phyloP scores from a whole-genome alignment of 352 stramenopile genomes.

The Saprolegnia diclina region DNA sequence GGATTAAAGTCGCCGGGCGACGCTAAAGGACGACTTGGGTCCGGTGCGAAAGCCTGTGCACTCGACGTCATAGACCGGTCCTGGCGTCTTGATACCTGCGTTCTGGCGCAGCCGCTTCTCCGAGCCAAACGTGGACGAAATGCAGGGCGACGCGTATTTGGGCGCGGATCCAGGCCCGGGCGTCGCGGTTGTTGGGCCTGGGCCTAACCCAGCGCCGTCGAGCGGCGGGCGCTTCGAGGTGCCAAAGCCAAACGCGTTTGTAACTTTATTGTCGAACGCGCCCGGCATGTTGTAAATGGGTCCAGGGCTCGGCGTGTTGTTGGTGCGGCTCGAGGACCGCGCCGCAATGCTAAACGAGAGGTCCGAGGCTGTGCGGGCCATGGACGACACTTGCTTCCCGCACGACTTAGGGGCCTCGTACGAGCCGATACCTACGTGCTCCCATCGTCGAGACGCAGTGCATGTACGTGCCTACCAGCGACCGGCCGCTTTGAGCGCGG shows the following conservation, averaged over 20 bases:
- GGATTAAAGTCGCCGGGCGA: conserved; percentile 18
- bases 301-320: conserved; percentile 58
- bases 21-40: conserved; percentile 46
- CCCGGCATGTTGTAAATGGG: conserved; percentile 69
- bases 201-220: conserved; percentile 27
- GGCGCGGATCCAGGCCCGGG: conserved; percentile 63
- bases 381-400: conserved; percentile 50
- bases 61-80: conserved; percentile 65
- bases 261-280: conserved; percentile 38
- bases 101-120: conserved; percentile 43
- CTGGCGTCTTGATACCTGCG: conserved; percentile 34
- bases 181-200: conserved; percentile 38
- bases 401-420: conserved; percentile 58
- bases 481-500: conserved; percentile 50
- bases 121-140: conserved; percentile 52
- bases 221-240: conserved; percentile 50
- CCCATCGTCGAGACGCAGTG: background rate
- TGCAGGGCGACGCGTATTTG: conserved; percentile 41
- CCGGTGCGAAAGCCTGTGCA: conserved; percentile 59
- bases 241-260: conserved; percentile 51
- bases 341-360: conserved; percentile 65
- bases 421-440: conserved; percentile 37
- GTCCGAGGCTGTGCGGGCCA: conserved; percentile 40
- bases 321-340: conserved; percentile 38
- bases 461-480: conserved; percentile 29